Percentiles rank a stretch among this genome's conserved stretches.
These are phyloP conservation scores for Acmispon strigosus DNA, from an alignment of 306 rosid species.

Conservation along the genomic window DNA sequence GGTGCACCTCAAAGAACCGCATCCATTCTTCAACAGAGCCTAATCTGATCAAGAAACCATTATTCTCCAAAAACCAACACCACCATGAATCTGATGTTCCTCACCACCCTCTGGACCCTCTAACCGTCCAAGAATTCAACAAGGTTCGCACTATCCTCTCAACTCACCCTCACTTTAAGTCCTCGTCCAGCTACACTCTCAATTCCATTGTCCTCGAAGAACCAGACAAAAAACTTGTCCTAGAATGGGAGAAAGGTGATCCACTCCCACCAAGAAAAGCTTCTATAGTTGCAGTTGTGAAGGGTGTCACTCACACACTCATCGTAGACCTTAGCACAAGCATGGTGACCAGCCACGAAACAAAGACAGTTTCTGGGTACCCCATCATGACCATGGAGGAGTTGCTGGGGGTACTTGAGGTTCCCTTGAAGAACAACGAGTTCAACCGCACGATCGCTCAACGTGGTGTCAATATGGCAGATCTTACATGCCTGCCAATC, in stretches of 20 bases:
- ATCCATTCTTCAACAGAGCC: constrained; percentile 22
- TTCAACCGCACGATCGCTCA: constrained; percentile 56
- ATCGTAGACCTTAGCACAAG: constrained; percentile 40
- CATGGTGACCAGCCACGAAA: constrained; percentile 17
- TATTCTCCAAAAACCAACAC: constrained; percentile 17
- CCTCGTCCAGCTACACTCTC: constrained; percentile 28
- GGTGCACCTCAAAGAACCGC: constrained; percentile 58
- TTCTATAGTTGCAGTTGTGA: constrained; percentile 39
- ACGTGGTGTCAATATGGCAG: constrained; percentile 58
- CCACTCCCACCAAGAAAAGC: constrained; percentile 50
- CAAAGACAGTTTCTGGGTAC: constrained; percentile 38
- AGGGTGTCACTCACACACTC: constrained; percentile 33
- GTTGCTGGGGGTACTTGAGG: constrained; percentile 37
- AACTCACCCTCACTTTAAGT: constrained; percentile 40
- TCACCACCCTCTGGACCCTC: constrained; percentile 84
- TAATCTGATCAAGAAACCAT: constrained; percentile 7
- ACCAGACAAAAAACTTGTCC: constrained; percentile 53
- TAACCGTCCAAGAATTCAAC: constrained; percentile 61
- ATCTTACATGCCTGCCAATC: constrained; percentile 58
- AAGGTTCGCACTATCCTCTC: constrained; percentile 40
- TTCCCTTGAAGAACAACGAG: constrained; percentile 32
- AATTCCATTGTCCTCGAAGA: constrained; percentile 61
- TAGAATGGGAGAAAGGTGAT: constrained; percentile 48
- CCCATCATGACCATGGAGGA: constrained; percentile 65
- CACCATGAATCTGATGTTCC: constrained; percentile 40